Base-by-base conservation (phyloP, 2,329 filamentous ascomycete species). In the Talaromyces sp. region DNA sequence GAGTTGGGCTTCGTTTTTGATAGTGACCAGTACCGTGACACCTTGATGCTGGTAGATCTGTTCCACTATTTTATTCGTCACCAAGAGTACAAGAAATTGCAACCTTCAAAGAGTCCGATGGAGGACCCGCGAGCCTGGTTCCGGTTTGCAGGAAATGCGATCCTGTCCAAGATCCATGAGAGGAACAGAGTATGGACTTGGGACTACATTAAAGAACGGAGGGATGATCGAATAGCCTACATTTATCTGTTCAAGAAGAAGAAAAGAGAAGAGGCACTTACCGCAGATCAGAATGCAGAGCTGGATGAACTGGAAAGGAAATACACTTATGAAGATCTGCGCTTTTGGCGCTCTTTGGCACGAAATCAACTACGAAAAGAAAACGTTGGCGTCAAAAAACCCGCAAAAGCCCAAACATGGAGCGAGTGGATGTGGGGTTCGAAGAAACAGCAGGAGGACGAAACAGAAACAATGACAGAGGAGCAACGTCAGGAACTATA, bases 1-100 rank as follows among this genome's bases (percentile, higher is more conserved):
- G 95, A 99, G 69, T 92, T 99, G 59, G 94, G 95, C 53, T 87
- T 99, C 63, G 89, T 97, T n/a, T 82, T 99, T 33, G 95, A 99
- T 65, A 93, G 99, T 64, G 85, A 97, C 64, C 94, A 99, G 71
- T 99, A 99, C 70, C 89, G 95, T 31, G 94, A 99, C 75, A 91
- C 88, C 5, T 77, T 99, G 59, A 99, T 99, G 94, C 89, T 99
- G 79, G 89, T 97, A 1, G 94, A 99, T 70, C 80, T 97, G 2
- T 99, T 99, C 78, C 94, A 99, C 73, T 97, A 96, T 75, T 99
- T 97, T 73, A 89, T 97, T 65, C 87, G 93, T 33, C 94, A 99
- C 64, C 94, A 97, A 72, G 93, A 99, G 71, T 97, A 97, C 78
- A 95, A 95, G 70, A 93, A 88, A 66, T 80, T 91, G 59, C 91